Evolutionary conservation across 139 green algal species (phyloP), one percentile per base, ranked within the genome.

Genomic region (Chlamydomonas sp.): DNA sequence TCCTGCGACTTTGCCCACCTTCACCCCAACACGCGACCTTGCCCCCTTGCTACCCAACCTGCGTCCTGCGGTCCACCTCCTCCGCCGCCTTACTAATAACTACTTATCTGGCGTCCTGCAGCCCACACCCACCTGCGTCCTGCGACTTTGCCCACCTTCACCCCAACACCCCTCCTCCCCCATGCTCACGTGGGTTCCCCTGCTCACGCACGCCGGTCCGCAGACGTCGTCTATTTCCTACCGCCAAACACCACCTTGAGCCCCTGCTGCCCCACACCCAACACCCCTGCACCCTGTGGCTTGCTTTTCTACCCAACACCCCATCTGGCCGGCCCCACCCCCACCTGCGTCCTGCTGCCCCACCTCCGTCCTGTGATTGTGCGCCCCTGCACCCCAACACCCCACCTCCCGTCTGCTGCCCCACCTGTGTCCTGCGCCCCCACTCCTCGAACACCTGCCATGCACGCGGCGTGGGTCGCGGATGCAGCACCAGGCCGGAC

Each of bases 361-460:
- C 31, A 87, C 76, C 84, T 88, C 66, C 18, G 84, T 83, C n/a
- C 79, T 72, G 77, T 31, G n/a, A 66, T 18, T 82, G 60, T 16
- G 31, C 77, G 64, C 20, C 9, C 58, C 14, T 7, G 31, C 31
- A 49, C 31, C 31, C 31, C 31, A 49, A 49, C 31, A 49, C 31
- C 31, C 31, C 31, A 49, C 31, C 31, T 49, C 31, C 31, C 31
- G 31, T 49, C 63, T 14, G 10, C 62, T 18, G 1, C 5, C 63
- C 9, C 67, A 94, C 93, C 91, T 96, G 90, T 12, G 92, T 93
- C 61, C 93, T 76, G 4, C 90, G 88, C 0, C 94, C 94, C 66
- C 95, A 94, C 12, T 91, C 63, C 76, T 96, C 94, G 62, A 95
- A 89, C n/a, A 96, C 76, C 86, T 92, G 90, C 94, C 94, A 96